phyloP scores from a whole-genome alignment of 345 rosid species.

The Trapa bicornis region DNA sequence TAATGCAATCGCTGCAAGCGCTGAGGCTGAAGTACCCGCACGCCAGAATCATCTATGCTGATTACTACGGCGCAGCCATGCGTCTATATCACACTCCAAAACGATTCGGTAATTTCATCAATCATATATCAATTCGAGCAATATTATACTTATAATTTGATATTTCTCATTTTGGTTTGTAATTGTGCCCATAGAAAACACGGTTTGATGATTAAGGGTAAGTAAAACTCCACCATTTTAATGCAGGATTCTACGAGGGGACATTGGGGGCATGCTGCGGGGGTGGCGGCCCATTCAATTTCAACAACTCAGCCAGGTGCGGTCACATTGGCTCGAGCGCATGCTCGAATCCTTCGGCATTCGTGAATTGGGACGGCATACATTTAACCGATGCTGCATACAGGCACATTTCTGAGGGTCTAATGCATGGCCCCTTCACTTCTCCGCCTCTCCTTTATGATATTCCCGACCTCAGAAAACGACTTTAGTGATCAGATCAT shows the following conservation, averaged over 20 bases:
- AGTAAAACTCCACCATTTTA: too few species aligned
- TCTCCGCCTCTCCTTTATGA: conserved; percentile 5
- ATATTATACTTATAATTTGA: too few species aligned
- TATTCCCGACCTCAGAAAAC: too few species aligned
- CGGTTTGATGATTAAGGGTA: too few species aligned
- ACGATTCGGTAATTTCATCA: conserved; percentile 26
- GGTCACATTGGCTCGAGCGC: conserved; percentile 39
- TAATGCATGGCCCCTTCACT: conserved; percentile 22
- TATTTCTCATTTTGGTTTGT: too few species aligned
- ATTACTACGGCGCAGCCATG: conserved; percentile 36
- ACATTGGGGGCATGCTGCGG: conserved; percentile 48
- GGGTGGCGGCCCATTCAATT: conserved; percentile 57
- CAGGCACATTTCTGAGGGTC: conserved; percentile 26
- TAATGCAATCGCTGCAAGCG: conserved; percentile 23
- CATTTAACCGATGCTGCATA: conserved; percentile 68
- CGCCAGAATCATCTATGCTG: conserved; percentile 41
- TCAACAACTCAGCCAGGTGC: conserved; percentile 34
- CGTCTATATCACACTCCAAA: conserved; percentile 29
- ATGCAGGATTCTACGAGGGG: conserved; percentile 32
- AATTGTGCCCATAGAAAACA: too few species aligned
- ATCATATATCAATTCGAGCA: too few species aligned
- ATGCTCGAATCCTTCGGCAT: conserved; percentile 31
- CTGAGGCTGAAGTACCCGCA: conserved; percentile 37
- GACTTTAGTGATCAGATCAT: too few species aligned
- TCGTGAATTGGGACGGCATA: conserved; percentile 62